Base-by-base conservation (phyloP, 305 asterid species). In the Euphrasia arctica region DNA sequence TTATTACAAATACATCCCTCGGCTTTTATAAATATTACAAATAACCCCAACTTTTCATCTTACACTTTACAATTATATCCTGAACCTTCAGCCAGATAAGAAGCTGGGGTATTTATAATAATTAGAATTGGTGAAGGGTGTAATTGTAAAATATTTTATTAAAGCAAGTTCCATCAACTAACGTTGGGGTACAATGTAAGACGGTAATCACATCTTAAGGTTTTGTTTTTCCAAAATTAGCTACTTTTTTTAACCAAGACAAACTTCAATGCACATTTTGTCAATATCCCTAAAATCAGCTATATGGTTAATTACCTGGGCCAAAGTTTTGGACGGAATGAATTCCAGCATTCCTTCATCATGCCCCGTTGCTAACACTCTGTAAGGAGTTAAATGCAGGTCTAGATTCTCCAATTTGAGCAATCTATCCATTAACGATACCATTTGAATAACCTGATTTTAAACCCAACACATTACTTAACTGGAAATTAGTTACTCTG, bases 271-370 rank as follows among this genome's bases (percentile, higher is more conserved):
- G 52, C n/a, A 1, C 7, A 10, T 48, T 48, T 48, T 48, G 52
- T 48, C 12, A 48, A 0, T 14, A 48, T 48, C 52, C 2, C 13
- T n/a, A 12, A 48, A 60, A 70, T 55, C 60, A 65, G 29, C 42
- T 29, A 25, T 47, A 41, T 7, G 66, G 57, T 15, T 47, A 70
- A 67, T 54, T 77, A 93, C 99, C 95, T 93, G 99, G 27, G 96
- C 99, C 72, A 93, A 82, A 31, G 99, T 75, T 80, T 90, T 90
- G 56, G 99, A 93, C 14, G 97, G 99, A 68, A 93, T 84, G 73
- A 93, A 93, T 79, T 93, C 99, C 69, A 93, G 71, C 99, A 93
- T 90, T 80, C 99, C 99, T 78, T 93, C 99, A 67, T 93, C 97
- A 64, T 93, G 96, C 69, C 98, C 98, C 25, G 97, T 93, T 51